Conservation (phyloP, 768 basidiomycete genomes). For the Pholiota conissans region DNA sequence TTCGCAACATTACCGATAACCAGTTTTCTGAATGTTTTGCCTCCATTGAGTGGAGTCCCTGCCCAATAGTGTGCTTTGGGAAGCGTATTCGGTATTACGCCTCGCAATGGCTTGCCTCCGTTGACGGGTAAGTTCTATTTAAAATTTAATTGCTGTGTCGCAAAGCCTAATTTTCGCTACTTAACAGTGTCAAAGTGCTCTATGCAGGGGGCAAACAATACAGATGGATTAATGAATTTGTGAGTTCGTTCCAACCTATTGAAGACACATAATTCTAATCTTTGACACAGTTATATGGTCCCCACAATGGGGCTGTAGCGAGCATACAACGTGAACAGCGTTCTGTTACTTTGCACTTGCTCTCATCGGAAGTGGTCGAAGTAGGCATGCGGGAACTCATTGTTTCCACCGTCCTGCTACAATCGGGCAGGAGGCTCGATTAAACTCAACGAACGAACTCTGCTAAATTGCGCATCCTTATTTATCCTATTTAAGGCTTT, state of each 20-base stretch:
- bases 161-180: not conserved
- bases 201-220: not conserved
- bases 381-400: not conserved
- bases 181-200: not conserved
- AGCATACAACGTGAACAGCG: not conserved
- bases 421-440: constrained; percentile 8
- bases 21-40: constrained; percentile 4
- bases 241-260: no score
- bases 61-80: not conserved
- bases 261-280: not conserved
- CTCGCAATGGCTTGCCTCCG: constrained; percentile 6
- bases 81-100: not conserved
- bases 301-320: not conserved
- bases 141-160: not conserved
- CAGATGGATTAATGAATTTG: no score
- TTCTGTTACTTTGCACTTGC: not conserved
- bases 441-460: not conserved
- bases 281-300: not conserved
- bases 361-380: not conserved
- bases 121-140: constrained; percentile 1
- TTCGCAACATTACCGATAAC: constrained; percentile 7
- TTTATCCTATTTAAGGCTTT: no score
- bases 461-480: no score
- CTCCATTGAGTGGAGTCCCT: constrained; percentile 7
- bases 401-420: not conserved